These are phyloP conservation scores for Vicia sativa DNA, from an alignment of 306 rosid genomes.

Conservation along the genomic window DNA sequence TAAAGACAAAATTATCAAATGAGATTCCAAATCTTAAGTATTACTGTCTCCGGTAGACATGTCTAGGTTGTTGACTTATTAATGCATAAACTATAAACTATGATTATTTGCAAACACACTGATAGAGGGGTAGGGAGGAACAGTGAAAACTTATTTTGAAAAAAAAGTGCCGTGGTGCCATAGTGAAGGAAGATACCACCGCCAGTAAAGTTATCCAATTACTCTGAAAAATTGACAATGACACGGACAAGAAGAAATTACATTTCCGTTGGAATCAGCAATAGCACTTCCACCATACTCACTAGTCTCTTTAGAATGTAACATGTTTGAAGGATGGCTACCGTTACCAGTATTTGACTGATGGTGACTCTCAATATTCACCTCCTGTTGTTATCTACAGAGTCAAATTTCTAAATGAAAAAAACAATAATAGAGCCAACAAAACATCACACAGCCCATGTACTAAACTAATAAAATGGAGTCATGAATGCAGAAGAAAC, in stretches of 20 bases:
- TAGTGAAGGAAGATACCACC: slow-evolving; percentile 29
- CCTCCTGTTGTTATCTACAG: slow-evolving; percentile 82
- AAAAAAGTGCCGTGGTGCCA: slow-evolving; percentile 6
- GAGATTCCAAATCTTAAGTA: too few species aligned
- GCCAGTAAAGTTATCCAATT: slow-evolving; percentile 9
- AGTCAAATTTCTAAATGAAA: slow-evolving; percentile 72
- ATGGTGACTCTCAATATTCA: slow-evolving; percentile 47
- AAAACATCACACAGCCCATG: slow-evolving; percentile 36
- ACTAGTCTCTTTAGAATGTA: slow-evolving; percentile 45
- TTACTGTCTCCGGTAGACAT: not conserved
- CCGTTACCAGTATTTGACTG: slow-evolving; percentile 42
- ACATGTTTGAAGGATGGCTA: slow-evolving; percentile 47
- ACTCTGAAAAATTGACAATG: not conserved
- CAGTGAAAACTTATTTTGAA: not conserved
- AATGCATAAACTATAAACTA: too few species aligned
- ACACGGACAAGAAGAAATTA: slow-evolving; percentile 45
- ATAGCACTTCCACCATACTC: slow-evolving; percentile 47
- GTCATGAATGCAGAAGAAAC: slow-evolving; percentile 52
- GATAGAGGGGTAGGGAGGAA: not conserved
- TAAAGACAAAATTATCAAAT: too few species aligned
- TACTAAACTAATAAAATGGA: slow-evolving; percentile 29
- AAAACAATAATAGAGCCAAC: slow-evolving; percentile 45
- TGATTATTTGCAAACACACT: too few species aligned
- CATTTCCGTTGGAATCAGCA: slow-evolving; percentile 70
- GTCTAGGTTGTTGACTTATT: not conserved